Base-by-base conservation (phyloP, 345 rosid species). In the Brassica carinata region DNA sequence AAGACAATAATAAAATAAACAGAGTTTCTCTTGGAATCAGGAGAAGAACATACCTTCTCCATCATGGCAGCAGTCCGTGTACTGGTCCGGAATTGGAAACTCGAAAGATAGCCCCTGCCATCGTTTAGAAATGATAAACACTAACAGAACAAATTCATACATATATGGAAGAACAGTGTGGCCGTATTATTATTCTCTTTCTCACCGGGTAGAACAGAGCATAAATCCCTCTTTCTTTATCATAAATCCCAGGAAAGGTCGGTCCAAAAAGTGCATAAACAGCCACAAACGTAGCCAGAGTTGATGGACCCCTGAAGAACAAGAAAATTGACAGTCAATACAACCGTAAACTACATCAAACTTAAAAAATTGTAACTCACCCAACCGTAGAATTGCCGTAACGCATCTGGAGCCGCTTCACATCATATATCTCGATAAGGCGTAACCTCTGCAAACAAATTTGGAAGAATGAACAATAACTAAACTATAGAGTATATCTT, bases 81-180 rank as follows among this genome's bases (percentile, higher is more conserved):
- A 96, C 85, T 93, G 98, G 79, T 86, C 79, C 1, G 99, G 99
- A 81, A 96, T 96, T 3, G 99, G 98, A 79, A 96, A 96, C 69
- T 97, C 94, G 77, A 96, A 96, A 14, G 99, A 96, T n/a, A 96
- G 79, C 11, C 99, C 99, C 99, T 96, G 77, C n/a, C 75, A 73
- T 34, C 74, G 73, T 23, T 57, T 66, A 8, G 29, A 17, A 14
- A 17, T 29, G 58, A 27, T 30, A 23, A 64, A 31, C 18, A 76
- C 5, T 29, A 43, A 71, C 23, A 59, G 36, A 75, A 38, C 0
- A 70, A 58, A 75, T 2, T 70, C 72, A 81, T 18, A 18, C 65
- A 45, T 45, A 58, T 33, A 30, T 9, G 31, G 29, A 26, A 9
- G 14, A 64, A 57, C 67, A 51, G 29, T 69, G 18, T 64, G 67